Conservation (phyloP, 2,329 filamentous ascomycete genomes). For the Fusarium zealandicum region DNA sequence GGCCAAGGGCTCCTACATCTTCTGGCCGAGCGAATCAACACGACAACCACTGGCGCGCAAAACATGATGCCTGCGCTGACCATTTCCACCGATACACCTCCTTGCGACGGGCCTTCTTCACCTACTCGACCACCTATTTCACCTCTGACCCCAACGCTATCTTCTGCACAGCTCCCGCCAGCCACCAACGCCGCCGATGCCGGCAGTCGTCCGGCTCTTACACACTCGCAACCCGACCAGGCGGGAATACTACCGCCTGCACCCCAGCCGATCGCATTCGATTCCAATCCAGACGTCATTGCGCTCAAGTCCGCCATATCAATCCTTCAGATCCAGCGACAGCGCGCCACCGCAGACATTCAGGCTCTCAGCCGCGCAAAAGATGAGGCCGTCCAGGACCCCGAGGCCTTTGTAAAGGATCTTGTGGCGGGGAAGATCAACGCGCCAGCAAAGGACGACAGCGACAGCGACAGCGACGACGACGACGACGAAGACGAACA, state of each 20-base stretch:
- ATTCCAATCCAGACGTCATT: slow-evolving; percentile 82
- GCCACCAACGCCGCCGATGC: slow-evolving; percentile 29
- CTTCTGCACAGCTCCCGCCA: slow-evolving; percentile 45
- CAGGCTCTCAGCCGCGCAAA: slow-evolving; percentile 73
- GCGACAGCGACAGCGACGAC: slow-evolving; percentile 41
- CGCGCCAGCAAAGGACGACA: slow-evolving; percentile 38
- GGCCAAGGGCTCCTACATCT: not conserved
- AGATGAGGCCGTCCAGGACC: slow-evolving; percentile 72
- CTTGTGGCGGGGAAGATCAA: slow-evolving; percentile 68
- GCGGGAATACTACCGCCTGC: slow-evolving; percentile 55
- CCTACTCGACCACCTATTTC: slow-evolving; percentile 60
- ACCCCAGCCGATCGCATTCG: slow-evolving; percentile 63
- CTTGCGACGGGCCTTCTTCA: slow-evolving; percentile 49
- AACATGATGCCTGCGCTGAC: slow-evolving; percentile 45
- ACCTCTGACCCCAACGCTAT: slow-evolving; percentile 61
- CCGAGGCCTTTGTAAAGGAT: slow-evolving; percentile 74
- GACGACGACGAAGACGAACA: slow-evolving; percentile 43
- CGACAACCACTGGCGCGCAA: slow-evolving; percentile 11
- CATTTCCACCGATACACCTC: slow-evolving; percentile 41
- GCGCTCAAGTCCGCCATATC: slow-evolving; percentile 86
- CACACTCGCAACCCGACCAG: slow-evolving; percentile 55
- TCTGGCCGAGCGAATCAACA: slow-evolving; percentile 10
- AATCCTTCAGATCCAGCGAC: slow-evolving; percentile 84
- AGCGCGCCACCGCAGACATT: slow-evolving; percentile 79
- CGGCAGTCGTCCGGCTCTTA: slow-evolving; percentile 48